Percentiles rank a stretch among this genome's conserved stretches.
These are phyloP conservation scores for Centaurea solstitialis DNA, from an alignment of 129 eudicot species.

Conservation along the genomic window DNA sequence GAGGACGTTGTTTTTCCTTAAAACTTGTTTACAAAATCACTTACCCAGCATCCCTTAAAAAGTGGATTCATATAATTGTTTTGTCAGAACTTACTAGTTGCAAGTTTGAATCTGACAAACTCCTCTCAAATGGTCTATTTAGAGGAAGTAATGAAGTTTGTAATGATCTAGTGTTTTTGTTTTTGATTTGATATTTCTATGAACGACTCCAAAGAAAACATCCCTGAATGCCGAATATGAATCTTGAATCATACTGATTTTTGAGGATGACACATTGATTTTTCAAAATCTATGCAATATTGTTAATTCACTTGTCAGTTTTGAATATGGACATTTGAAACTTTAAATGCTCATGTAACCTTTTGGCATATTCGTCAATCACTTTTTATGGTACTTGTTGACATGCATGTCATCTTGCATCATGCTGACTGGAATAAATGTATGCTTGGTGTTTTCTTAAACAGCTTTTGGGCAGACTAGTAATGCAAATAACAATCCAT, in stretches of 20 bases:
- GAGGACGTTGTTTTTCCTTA: background rate
- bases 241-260: background rate
- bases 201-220: background rate
- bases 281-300: background rate
- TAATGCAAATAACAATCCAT: constrained; percentile 75
- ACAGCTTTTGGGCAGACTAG: constrained; percentile 93
- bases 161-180: background rate
- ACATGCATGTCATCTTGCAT: constrained; percentile 3
- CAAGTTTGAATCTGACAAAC: background rate
- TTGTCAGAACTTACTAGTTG: background rate
- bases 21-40: background rate
- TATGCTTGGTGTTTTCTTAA: background rate
- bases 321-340: background rate
- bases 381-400: background rate
- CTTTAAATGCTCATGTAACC: background rate
- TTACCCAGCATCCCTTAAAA: background rate
- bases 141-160: background rate
- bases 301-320: background rate
- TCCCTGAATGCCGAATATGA: background rate
- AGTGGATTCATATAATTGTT: background rate
- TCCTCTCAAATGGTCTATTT: background rate
- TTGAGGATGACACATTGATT: background rate
- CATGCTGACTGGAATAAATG: constrained; percentile 1
- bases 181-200: background rate
- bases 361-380: background rate